Base-by-base conservation (phyloP, 2,329 filamentous ascomycete genomes). In the Tolypocladium ophioglossoides region DNA sequence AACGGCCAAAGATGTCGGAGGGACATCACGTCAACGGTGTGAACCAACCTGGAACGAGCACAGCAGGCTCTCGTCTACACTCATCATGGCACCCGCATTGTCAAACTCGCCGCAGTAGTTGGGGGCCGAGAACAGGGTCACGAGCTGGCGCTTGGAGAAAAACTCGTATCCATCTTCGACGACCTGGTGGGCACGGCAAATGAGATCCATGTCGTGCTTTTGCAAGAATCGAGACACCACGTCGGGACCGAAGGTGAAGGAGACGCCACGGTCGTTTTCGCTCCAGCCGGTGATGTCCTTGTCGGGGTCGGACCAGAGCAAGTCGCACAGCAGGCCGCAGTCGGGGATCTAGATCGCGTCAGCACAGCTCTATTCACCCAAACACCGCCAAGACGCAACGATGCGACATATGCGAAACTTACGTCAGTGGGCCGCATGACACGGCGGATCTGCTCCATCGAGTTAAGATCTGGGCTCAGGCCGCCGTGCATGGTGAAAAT, bases 401-500 rank as follows among this genome's bases (percentile, higher is more conserved):
- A 65, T 63, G 4, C 34, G 12, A 30, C 4, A 34, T 20, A 4
- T 24, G 16, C 20, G 22, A n/a, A 58, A 83, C 91, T 78, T 83
- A 97, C 92, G 80, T 99, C 94, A 65, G 94, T 99, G 57, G 94
- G 94, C 67, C 94, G 87, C 91, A 97, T 97, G 63, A 99, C 92
- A 64, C 92, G 88, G 70, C 94, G 90, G 66, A 99, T 99, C 79
- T 99, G 92, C 78, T 99, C 94, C 94, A 99, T 99, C 37, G 91
- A 96, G 81, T 97, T 96, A 62, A 99, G 80, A 70, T 96, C 94
- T 47, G 94, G 94, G 73, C 91, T 96, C 67, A 99, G 77, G 68
- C 94, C 94, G 69, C 94, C 94, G 75, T 99, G 94, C 92, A 99
- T 96, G 69, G 91, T 96, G 79, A 99, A 97, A 70, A 99, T 99